Percentiles rank a stretch among this genome's conserved stretches.
These are phyloP conservation scores for Elymus sibiricus DNA, from an alignment of 176 grass and related monocot genomes.

Conservation along the genomic window DNA sequence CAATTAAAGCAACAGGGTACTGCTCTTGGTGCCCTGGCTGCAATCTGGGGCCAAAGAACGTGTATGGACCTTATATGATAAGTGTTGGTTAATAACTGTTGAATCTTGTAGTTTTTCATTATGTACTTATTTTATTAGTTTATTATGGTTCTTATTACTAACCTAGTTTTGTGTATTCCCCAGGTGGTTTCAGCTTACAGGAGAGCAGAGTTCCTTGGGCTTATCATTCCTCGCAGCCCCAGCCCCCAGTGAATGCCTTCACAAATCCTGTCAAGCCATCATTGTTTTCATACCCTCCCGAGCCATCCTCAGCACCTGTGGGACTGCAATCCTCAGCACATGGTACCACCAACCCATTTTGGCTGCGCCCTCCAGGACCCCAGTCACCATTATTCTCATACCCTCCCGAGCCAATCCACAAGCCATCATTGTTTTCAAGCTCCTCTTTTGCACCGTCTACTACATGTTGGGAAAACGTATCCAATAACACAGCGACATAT, in stretches of 20 bases:
- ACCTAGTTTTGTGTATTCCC: constrained; percentile 5
- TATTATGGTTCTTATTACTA: neutral
- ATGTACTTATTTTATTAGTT: neutral
- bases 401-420: neutral
- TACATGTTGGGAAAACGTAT: neutral
- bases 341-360: constrained; percentile 18
- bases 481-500: constrained; percentile 9
- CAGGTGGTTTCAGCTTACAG: neutral
- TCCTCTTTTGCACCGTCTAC: neutral
- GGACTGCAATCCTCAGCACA: neutral
- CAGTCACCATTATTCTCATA: neutral
- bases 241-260: neutral
- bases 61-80: neutral
- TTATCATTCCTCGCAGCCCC: constrained; percentile 10
- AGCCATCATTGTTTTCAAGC: neutral
- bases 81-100: constrained; percentile 2
- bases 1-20: neutral
- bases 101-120: neutral
- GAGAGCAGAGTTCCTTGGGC: neutral
- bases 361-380: neutral
- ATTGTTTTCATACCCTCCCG: too few species aligned
- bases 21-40: neutral
- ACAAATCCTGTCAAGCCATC: neutral
- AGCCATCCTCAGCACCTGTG: neutral
- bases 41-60: neutral